These are phyloP conservation scores for Amanita jacksonii DNA, from an alignment of 768 basidiomycete genomes.

Conservation along the genomic window DNA sequence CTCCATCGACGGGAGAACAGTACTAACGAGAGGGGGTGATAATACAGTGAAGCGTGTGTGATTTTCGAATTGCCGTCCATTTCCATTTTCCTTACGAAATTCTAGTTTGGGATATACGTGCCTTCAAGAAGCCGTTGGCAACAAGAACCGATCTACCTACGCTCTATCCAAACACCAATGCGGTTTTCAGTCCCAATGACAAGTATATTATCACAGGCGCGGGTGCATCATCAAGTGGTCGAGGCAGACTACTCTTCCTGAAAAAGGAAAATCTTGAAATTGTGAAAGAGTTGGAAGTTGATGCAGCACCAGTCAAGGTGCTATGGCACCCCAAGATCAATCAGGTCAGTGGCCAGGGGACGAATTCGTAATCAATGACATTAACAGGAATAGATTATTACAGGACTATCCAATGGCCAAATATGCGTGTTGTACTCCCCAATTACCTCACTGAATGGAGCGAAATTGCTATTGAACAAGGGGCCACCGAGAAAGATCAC, in stretches of 20 bases:
- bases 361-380: conserved; percentile 8
- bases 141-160: conserved; percentile 57
- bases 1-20: conserved; percentile 76
- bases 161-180: conserved; percentile 87
- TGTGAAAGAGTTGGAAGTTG: conserved; percentile 57
- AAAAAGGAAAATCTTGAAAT: conserved; percentile 60
- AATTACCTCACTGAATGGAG: conserved; percentile 80
- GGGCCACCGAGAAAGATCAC: conserved; percentile 77
- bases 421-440: conserved; percentile 93
- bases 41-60: conserved; percentile 89
- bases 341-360: conserved; percentile 53
- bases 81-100: background rate
- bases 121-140: conserved; percentile 83
- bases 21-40: conserved; percentile 89
- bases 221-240: conserved; percentile 57
- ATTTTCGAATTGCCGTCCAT: conserved; percentile 8
- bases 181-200: conserved; percentile 92
- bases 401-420: conserved; percentile 80
- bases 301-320: conserved; percentile 80
- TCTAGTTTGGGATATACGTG: conserved; percentile 88
- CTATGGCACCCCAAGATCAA: conserved; percentile 97
- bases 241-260: conserved; percentile 69
- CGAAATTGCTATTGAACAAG: conserved; percentile 81
- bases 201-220: conserved; percentile 81
- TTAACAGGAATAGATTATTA: conserved; percentile 54